Evolutionary conservation across 371 early-diverging fungal genomes (phyloP).

Genomic region (Synchytrium microbalum): DNA sequence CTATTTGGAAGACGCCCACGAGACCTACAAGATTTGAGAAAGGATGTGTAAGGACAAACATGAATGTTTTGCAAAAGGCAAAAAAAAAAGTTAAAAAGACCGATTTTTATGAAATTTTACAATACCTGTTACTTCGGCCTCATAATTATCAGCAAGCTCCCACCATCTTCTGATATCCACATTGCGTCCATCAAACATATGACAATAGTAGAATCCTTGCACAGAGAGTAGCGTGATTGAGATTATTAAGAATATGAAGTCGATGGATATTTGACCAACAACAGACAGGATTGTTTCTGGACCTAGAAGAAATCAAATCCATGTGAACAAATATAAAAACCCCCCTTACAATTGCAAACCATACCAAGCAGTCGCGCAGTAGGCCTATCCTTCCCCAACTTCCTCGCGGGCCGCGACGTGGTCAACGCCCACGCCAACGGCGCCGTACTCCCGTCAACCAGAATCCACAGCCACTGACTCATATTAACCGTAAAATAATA

Average conservation of each 20-base stretch:
- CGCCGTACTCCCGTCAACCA: conserved; percentile 60
- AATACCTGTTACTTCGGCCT: conserved; percentile 42
- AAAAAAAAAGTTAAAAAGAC: conserved; percentile 55
- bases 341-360: neutral
- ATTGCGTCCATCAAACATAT: conserved; percentile 60
- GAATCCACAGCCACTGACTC: conserved; percentile 65
- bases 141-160: conserved; percentile 71
- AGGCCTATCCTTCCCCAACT: conserved; percentile 52
- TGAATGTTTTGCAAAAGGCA: conserved; percentile 20
- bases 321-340: neutral
- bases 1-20: conserved; percentile 14
- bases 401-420: conserved; percentile 48
- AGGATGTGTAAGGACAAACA: conserved; percentile 6
- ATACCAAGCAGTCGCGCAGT: conserved; percentile 60
- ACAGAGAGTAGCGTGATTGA: conserved; percentile 51
- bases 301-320: conserved; percentile 11
- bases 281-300: conserved; percentile 55
- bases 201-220: conserved; percentile 57
- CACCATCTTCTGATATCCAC: conserved; percentile 65
- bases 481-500: conserved; percentile 62
- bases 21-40: conserved; percentile 11
- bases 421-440: conserved; percentile 61
- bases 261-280: conserved; percentile 58
- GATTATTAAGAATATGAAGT: conserved; percentile 50
- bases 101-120: too few species aligned